A percentile compares a stretch with the other conserved stretches of the same genome.
phyloP scores from a whole-genome alignment of 257 asterid species.

The Craterostigma plantagineum region DNA sequence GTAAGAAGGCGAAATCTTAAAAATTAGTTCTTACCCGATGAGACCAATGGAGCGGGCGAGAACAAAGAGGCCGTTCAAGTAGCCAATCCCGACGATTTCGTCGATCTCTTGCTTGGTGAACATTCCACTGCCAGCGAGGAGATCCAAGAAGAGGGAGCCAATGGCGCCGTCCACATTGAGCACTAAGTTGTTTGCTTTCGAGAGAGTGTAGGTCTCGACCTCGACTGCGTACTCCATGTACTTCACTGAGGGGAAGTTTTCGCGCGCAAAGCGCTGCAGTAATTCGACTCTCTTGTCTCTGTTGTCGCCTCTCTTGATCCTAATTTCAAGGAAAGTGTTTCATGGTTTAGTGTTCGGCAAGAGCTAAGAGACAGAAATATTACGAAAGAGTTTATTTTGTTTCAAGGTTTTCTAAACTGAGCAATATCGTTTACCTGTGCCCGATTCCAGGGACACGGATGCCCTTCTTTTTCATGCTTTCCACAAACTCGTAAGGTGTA shows the following conservation, averaged over 20 bases:
- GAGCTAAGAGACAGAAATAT: too few relatives aligned
- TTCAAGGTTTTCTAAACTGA: not conserved
- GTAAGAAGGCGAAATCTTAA: too few relatives aligned
- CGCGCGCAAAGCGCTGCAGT: slow-evolving; percentile 65
- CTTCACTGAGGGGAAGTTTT: slow-evolving; percentile 86
- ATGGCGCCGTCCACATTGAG: slow-evolving; percentile 98
- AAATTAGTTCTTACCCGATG: too few relatives aligned
- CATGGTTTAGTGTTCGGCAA: too few relatives aligned
- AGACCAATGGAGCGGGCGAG: slow-evolving; percentile 99
- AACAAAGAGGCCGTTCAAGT: slow-evolving; percentile 91
- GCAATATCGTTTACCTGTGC: slow-evolving; percentile 94
- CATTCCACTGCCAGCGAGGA: slow-evolving; percentile 98
- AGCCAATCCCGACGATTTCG: slow-evolving; percentile 86
- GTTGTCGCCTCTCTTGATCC: slow-evolving; percentile 98
- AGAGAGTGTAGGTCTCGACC: slow-evolving; percentile 88
- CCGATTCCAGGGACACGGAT: slow-evolving; percentile 99
- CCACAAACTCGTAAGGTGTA: slow-evolving; percentile 92
- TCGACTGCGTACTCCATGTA: slow-evolving; percentile 98
- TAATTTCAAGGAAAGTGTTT: slow-evolving; percentile 11
- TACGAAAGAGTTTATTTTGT: too few relatives aligned
- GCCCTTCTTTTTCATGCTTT: slow-evolving; percentile 98
- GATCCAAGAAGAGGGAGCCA: slow-evolving; percentile 94
- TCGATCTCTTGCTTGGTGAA: slow-evolving; percentile 89
- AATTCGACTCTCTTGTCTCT: slow-evolving; percentile 95
- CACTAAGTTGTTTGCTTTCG: slow-evolving; percentile 93